A percentile compares a stretch with the other conserved stretches of the same genome.
Evolutionary conservation across 2,329 filamentous ascomycete genomes (phyloP).

Genomic region (Metarhizium album): DNA sequence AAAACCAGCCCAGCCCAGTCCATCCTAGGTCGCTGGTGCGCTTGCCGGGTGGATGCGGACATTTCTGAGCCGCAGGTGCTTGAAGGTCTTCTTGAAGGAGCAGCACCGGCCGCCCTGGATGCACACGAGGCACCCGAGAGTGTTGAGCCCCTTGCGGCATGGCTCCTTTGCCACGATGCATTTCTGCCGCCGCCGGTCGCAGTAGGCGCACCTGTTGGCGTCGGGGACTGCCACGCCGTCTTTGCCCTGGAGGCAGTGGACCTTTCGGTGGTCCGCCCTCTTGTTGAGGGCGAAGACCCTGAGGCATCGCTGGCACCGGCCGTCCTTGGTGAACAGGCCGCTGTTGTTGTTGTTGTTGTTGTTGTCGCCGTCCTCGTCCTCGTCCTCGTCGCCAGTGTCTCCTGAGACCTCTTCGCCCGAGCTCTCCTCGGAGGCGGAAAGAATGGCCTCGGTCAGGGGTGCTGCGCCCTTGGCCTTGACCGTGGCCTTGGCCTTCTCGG

Average conservation of each 20-base stretch:
- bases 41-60: not conserved
- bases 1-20: not conserved
- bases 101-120: not conserved
- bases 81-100: conserved; percentile 2
- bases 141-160: not conserved
- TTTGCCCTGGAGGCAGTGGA: not conserved
- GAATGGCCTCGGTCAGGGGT: too few species aligned
- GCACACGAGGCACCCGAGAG: conserved; percentile 1
- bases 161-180: conserved; percentile 5
- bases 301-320: conserved; percentile 1
- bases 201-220: not conserved
- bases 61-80: not conserved
- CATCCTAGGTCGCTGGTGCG: not conserved
- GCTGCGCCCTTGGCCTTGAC: too few species aligned
- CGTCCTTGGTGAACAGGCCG: not conserved
- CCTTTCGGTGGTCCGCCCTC: not conserved
- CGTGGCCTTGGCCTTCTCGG: too few species aligned
- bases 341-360: not conserved
- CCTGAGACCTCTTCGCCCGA: not conserved
- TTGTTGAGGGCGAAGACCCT: not conserved
- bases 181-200: not conserved
- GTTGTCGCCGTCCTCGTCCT: not conserved
- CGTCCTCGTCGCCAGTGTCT: not conserved
- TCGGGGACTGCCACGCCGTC: not conserved
- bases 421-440: not conserved